A percentile compares a stretch with the other conserved stretches of the same genome.
These are phyloP conservation scores for Phylloporus rhodoxanthus DNA, from an alignment of 768 basidiomycete genomes.

Conservation along the genomic window DNA sequence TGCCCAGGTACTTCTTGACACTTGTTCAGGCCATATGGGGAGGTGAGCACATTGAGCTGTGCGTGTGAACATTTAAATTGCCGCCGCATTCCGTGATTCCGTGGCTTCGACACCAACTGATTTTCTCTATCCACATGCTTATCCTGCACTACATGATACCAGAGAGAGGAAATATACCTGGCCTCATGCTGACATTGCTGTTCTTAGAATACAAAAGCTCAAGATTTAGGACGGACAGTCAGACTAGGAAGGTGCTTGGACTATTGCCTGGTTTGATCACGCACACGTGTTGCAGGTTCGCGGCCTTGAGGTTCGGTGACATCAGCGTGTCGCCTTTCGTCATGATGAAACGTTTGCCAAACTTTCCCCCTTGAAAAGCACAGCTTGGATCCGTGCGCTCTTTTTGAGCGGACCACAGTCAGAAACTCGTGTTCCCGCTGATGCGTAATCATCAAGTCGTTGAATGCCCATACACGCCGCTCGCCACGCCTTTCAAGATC, in stretches of 20 bases:
- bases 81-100: neutral
- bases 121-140: neutral
- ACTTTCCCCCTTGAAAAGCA: constrained; percentile 15
- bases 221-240: neutral
- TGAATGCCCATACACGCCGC: constrained; percentile 18
- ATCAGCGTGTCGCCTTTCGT: constrained; percentile 1
- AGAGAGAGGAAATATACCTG: neutral
- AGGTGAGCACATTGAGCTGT: neutral
- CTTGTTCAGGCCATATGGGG: neutral
- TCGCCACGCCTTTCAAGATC: constrained; percentile 28
- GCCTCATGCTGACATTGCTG: neutral
- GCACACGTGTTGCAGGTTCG: constrained; percentile 7
- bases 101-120: neutral
- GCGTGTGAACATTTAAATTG: neutral
- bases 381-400: constrained; percentile 17
- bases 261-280: constrained; percentile 5
- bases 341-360: constrained; percentile 14
- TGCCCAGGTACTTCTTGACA: no score
- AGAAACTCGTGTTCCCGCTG: constrained; percentile 25
- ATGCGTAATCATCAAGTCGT: constrained; percentile 9
- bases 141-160: neutral
- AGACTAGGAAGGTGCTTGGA: neutral
- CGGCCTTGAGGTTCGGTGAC: constrained; percentile 28
- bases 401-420: constrained; percentile 21
- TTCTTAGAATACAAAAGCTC: neutral